Conservation (phyloP, 257 asterid species). For the Gentiana dahurica region DNA sequence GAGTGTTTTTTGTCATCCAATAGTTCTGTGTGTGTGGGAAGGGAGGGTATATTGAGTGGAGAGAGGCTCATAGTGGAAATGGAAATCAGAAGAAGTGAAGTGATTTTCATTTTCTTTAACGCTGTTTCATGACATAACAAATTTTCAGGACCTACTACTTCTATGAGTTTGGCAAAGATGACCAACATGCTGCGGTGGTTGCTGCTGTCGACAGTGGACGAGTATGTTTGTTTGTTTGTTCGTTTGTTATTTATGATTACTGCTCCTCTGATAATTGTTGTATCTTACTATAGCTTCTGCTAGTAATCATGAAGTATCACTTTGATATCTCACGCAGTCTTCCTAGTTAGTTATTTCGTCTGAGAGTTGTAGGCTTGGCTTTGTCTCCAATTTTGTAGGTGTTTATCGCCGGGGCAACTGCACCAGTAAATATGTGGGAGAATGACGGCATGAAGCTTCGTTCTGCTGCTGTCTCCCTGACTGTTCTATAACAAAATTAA, state of each 20-base stretch:
- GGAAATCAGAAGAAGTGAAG: no score
- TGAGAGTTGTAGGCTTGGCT: neutral
- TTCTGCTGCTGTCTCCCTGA: conserved; percentile 81
- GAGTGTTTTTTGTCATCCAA: no score
- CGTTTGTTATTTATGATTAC: neutral
- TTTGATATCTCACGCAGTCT: neutral
- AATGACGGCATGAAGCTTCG: conserved; percentile 72
- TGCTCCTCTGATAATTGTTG: no score
- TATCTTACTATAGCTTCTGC: neutral
- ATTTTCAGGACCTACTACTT: conserved; percentile 80
- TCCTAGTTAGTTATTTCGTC: neutral
- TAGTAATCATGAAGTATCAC: neutral
- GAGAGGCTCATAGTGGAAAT: no score
- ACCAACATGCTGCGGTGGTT: conserved; percentile 64
- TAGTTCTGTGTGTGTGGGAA: no score
- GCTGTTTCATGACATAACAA: neutral
- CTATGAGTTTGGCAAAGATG: conserved; percentile 68
- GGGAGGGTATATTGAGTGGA: no score
- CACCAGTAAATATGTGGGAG: conserved; percentile 68
- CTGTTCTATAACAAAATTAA: conserved; percentile 24
- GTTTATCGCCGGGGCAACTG: conserved; percentile 71
- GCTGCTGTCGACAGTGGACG: conserved; percentile 82
- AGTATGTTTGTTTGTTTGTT: conserved; percentile 29
- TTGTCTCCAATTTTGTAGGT: conserved; percentile 28
- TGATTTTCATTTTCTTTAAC: neutral